Evolutionary conservation across 768 basidiomycete genomes (phyloP), one percentile per base, ranked within the genome.

Genomic region (Suillus spraguei): DNA sequence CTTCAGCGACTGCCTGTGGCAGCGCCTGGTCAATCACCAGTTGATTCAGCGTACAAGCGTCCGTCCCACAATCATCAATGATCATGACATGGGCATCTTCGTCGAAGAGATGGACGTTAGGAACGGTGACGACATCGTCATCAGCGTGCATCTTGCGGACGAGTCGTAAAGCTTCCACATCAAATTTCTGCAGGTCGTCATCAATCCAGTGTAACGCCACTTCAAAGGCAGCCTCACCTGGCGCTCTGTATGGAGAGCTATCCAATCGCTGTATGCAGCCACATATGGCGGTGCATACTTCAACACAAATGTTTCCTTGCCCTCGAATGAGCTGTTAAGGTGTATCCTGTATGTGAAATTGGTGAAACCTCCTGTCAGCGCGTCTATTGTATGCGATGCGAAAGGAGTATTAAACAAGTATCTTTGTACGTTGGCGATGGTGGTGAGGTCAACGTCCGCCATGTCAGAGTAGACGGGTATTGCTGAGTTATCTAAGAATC

Each of bases 321-420:
- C 85, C 42, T 79, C 69, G 62, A 82, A 75, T 10, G 80, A 78
- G 39, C 56, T 65, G 17, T 64, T 66, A 49, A 88, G 77, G 38
- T 70, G 69, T n/a, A 89, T 68, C 36, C 89, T 82, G 69, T 80
- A 90, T n/a, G 80, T 71, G 71, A 82, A 90, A 72, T 88, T 90
- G 36, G 77, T 79, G 24, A 38, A 59, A 7, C 89, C 89, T 2
- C 88, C 89, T 5, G 77, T 72, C 28, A 90, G 79, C 10, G 71
- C 64, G 7, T 71, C 72, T 32, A 83, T 75, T 4, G 68, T 69
- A 32, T 72, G 71, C 63, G 80, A 77, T 17, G 82, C 78, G 67
- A 85, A 89, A 6, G 80, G 76, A 0, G 84, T 83, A n/a, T 69
- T 63, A 11, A 74, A 61, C 42, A 89, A 77, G 67, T 87, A 90